These are phyloP conservation scores for Cercospora zeina DNA, from an alignment of 2,329 filamentous ascomycete species.

Conservation along the genomic window DNA sequence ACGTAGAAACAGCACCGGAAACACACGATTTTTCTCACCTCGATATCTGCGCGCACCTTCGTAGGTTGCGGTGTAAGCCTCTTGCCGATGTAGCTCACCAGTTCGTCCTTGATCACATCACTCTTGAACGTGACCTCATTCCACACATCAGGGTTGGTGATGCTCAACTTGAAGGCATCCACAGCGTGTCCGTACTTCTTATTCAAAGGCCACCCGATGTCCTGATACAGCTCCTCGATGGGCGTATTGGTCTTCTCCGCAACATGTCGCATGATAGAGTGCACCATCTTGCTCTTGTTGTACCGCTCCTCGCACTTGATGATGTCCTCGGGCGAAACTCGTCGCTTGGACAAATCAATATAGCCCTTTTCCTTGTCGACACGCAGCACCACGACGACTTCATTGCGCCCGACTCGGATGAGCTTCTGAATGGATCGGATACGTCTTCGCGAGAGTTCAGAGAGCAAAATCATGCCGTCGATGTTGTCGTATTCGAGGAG, in stretches of 20 bases:
- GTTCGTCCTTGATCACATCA: constrained; percentile 80
- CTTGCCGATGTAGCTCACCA: constrained; percentile 95
- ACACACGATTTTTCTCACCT: constrained; percentile 50
- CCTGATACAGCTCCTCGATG: constrained; percentile 93
- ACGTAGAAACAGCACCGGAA: no score
- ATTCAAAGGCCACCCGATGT: constrained; percentile 95
- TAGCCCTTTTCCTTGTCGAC: constrained; percentile 99
- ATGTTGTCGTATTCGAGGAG: constrained; percentile 99
- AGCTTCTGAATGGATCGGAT: constrained; percentile 99
- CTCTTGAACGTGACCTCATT: constrained; percentile 86
- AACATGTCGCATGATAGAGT: constrained; percentile 98
- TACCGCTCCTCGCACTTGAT: constrained; percentile 98
- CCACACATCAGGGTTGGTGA: constrained; percentile 98
- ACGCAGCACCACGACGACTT: constrained; percentile 96
- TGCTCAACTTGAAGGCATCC: constrained; percentile 98
- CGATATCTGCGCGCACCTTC: constrained; percentile 96
- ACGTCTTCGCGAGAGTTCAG: constrained; percentile 94
- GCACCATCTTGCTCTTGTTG: constrained; percentile 99
- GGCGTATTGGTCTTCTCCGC: constrained; percentile 93
- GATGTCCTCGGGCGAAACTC: constrained; percentile 96
- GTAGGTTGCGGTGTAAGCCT: constrained; percentile 96
- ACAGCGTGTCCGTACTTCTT: constrained; percentile 96
- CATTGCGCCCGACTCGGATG: constrained; percentile 95
- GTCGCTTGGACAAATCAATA: constrained; percentile 97
- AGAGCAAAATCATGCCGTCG: constrained; percentile 99